Percentiles rank a stretch among this genome's conserved stretches.
Conservation (phyloP, 495 filamentous ascomycete genomes). For the Trichocladium uniseriatum region DNA sequence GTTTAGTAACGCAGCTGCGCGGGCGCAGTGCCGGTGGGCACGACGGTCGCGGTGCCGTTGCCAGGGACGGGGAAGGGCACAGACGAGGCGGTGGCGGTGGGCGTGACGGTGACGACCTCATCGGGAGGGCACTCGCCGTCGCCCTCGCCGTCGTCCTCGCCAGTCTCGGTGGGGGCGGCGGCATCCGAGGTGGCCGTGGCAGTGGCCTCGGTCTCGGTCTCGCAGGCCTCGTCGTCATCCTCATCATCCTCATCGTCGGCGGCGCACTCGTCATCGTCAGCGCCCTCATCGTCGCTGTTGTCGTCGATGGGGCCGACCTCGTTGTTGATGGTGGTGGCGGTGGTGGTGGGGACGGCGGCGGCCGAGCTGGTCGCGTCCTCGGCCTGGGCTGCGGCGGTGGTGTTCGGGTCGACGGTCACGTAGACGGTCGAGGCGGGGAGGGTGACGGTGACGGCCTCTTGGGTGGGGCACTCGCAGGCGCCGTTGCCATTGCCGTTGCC, state of each 20-base stretch:
- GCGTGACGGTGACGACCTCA: slow-evolving; percentile 20
- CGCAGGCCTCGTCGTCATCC: background rate
- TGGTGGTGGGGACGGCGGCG: slow-evolving; percentile 9
- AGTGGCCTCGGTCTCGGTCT: too few species aligned
- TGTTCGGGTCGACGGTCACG: slow-evolving; percentile 23
- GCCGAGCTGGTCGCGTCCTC: too few species aligned
- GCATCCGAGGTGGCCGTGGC: too few species aligned
- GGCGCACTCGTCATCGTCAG: background rate
- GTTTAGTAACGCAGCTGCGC: too few species aligned
- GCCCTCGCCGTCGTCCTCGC: slow-evolving; percentile 3
- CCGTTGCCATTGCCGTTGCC: background rate
- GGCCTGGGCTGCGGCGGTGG: slow-evolving; percentile 9
- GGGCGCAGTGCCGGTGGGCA: slow-evolving; percentile 57
- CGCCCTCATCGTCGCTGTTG: background rate
- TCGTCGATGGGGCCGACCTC: background rate
- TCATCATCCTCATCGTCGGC: background rate
- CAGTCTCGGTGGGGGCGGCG: slow-evolving; percentile 9
- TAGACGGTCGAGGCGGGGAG: slow-evolving; percentile 31
- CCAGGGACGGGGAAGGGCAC: slow-evolving; percentile 29
- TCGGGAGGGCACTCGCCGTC: slow-evolving; percentile 27
- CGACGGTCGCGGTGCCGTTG: slow-evolving; percentile 45
- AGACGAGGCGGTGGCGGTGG: slow-evolving; percentile 1
- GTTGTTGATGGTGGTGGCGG: slow-evolving; percentile 1
- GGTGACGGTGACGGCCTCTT: slow-evolving; percentile 9
- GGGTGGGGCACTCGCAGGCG: slow-evolving; percentile 1